Percentiles rank a stretch among this genome's conserved stretches.
These are phyloP conservation scores for Zea mays DNA, from an alignment of 176 grass and related monocot species.

Conservation along the genomic window Zm-B73-REFERENCE-NAM-5.0 NC_050100.1:13800501-13801000, in stretches of 20 bases:
- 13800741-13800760: neutral
- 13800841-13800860: constrained; percentile 67
- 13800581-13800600: no score
- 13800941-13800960: constrained; percentile 29
- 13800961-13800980: constrained; percentile 49
- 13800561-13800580: no score
- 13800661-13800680: neutral
- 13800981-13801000: constrained; percentile 48
- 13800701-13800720: no score
- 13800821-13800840: constrained; percentile 48
- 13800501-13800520: neutral
- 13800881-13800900: constrained; percentile 33
- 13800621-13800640: neutral
- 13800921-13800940: constrained; percentile 54
- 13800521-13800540: neutral
- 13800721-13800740: neutral
- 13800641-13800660: neutral
- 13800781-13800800: constrained; percentile 31
- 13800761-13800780: constrained; percentile 11
- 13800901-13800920: constrained; percentile 45
- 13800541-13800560: neutral
- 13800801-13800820: constrained; percentile 39
- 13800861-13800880: constrained; percentile 58
- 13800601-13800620: neutral
- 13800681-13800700: neutral